Evolutionary conservation across 2,329 filamentous ascomycete genomes (phyloP).

Genomic region (Helotiales sp.): DNA sequence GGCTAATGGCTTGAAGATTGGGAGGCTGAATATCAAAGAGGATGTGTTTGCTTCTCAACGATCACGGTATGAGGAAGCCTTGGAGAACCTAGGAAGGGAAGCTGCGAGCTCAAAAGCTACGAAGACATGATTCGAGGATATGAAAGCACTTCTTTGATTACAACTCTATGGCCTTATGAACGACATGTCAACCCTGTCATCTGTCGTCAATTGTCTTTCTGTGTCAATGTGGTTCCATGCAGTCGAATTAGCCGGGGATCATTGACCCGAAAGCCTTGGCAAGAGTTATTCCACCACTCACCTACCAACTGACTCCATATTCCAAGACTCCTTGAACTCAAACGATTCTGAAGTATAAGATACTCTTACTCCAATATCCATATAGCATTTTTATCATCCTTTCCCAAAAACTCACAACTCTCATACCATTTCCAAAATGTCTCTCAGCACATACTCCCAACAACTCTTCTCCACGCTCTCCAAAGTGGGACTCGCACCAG

Average conservation of each 20-base stretch:
- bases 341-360: background rate
- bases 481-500: slow-evolving; percentile 9
- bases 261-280: slow-evolving; percentile 2
- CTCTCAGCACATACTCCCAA: slow-evolving; percentile 5
- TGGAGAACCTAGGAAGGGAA: slow-evolving; percentile 46
- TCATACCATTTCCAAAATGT: slow-evolving; percentile 56
- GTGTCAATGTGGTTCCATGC: background rate
- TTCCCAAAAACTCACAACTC: background rate
- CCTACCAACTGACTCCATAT: background rate
- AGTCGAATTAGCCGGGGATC: background rate
- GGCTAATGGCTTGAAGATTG: slow-evolving; percentile 47
- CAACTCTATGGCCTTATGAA: background rate
- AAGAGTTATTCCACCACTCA: slow-evolving; percentile 8
- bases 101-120: slow-evolving; percentile 14
- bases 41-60: slow-evolving; percentile 48
- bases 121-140: slow-evolving; percentile 5
- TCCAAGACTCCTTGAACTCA: background rate
- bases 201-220: background rate
- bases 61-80: slow-evolving; percentile 54
- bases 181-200: background rate
- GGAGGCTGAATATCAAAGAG: slow-evolving; percentile 49
- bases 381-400: background rate
- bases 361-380: background rate
- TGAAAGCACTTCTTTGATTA: background rate
- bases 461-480: slow-evolving; percentile 10